Base-by-base conservation (phyloP, 768 basidiomycete species). In the Leucogyrophana mollusca region DNA sequence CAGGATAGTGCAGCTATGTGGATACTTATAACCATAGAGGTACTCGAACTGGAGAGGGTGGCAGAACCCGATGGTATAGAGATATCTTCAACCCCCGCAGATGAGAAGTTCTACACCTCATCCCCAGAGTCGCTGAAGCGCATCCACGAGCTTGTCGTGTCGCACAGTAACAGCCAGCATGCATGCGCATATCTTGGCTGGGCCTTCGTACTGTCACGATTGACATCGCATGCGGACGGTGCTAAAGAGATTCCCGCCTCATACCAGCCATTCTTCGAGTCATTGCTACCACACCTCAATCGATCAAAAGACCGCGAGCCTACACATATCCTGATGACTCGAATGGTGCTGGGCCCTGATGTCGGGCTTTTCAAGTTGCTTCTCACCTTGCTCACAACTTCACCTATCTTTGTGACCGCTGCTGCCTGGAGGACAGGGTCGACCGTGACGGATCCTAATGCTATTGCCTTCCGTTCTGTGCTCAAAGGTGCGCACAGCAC, bases 11-110 rank as follows among this genome's bases (percentile, higher is more conserved):
- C 85, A 3, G 79, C 82, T 1, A 62, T 90, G 24, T 91, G 90
- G 87, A 79, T 85, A n/a, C 68, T 92, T 27, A 74, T 94, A 49
- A 82, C 81, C 48, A 62, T 92, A 43, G 91, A 93, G 59, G 75
- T 89, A 16, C 70, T 94, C 35, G 87, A 94, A 60, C 72, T 94
- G 42, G 91, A 94, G 62, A 76, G 70, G 14, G 62, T 88, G 11
- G 74, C 78, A 4, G 81, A 83, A 35, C 72, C 71, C 3, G 70
- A 66, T 14, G 64, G 63, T 7, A 60, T 83, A 4, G 78, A 85
- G 39, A 60, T 86, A 40, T 74, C 78, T 1, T 70, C 74, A 16
- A 59, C 72, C n/a, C 76, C 81, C 0, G 49, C 57, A 1, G 71
- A 80, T 47, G 67, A 65, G 46, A 68, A 71, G 25, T 68, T 83